Evolutionary conservation across 2,329 filamentous ascomycete genomes (phyloP).

Genomic region (Zasmidium citrigriseum): DNA sequence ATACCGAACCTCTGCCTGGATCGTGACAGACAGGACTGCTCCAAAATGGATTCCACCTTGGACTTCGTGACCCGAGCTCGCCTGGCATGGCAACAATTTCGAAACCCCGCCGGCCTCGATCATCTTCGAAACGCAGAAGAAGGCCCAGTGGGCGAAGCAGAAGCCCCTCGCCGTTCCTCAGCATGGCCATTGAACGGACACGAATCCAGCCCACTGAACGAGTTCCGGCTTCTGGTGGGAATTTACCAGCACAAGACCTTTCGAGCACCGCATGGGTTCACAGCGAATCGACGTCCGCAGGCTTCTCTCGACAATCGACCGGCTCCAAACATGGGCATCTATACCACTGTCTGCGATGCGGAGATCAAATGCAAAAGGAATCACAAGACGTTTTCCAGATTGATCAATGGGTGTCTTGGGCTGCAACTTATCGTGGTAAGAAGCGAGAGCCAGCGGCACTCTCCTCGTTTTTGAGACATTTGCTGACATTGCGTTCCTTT

Average conservation of each 20-base stretch:
- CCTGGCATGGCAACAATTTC: conserved; percentile 20
- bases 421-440: conserved; percentile 19
- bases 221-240: conserved; percentile 22
- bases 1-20: background rate
- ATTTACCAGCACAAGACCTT: conserved; percentile 24
- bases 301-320: conserved; percentile 10
- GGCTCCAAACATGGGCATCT: conserved; percentile 22
- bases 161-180: conserved; percentile 1
- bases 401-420: conserved; percentile 22
- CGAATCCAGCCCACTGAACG: conserved; percentile 1
- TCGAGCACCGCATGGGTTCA: conserved; percentile 15
- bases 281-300: conserved; percentile 16
- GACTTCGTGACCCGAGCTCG: conserved; percentile 18
- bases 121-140: background rate
- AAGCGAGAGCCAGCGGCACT: too few species aligned
- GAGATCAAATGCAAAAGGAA: conserved; percentile 24
- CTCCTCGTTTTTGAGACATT: too few species aligned
- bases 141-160: background rate
- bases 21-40: background rate
- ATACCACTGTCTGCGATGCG: conserved; percentile 20
- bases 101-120: conserved; percentile 11
- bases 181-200: background rate
- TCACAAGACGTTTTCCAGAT: conserved; percentile 16
- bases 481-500: background rate
- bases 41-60: conserved; percentile 18